Base-by-base conservation (phyloP, 2,329 filamentous ascomycete genomes). In the Verticillium zaregamsianum region DNA sequence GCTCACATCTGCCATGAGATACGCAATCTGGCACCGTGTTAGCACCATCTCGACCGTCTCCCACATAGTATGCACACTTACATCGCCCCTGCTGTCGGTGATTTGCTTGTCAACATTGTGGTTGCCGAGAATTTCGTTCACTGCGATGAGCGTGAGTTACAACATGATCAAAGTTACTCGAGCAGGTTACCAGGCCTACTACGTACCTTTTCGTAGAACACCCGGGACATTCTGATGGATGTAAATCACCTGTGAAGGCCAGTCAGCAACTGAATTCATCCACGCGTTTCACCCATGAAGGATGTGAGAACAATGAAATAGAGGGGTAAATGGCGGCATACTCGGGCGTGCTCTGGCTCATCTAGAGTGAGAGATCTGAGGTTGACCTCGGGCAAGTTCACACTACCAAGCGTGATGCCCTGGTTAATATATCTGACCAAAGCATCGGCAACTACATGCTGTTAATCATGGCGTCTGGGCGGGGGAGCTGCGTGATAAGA, bases 51-150 rank as follows among this genome's bases (percentile, higher is more conserved):
- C 28, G 28, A 5, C 33, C 14, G 49, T 15, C 5, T 31, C n/a
- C 31, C 7, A 6, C 28, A 6, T 6, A 60, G 11, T 39, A 33
- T 58, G 32, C n/a, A 7, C 14, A 40, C 84, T 66, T 78, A 91
- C 89, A 74, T 98, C 94, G 68, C 93, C 94, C 80, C 90, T 90
- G 78, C 91, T 96, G 76, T 98, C 95, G 58, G 92, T 95, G 81
- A 96, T 98, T 79, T 99, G 95, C 83, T 98, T 98, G 80, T 97
- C 94, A 69, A 99, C 93, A 76, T 99, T 99, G 82, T 99, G 93
- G 71, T 96, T 89, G 54, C 90, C 91, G 57, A 99, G 84, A 65
- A 98, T 92, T 71, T 95, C 91, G 82, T 99, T 99, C 67, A 99
- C 95, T 89, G 65, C 15, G 20, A 25, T 25, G 8, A 23, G 15